A percentile compares a stretch with the other conserved stretches of the same genome.
These are phyloP conservation scores for Fusarium agapanthi DNA, from an alignment of 2,329 filamentous ascomycete genomes.

Conservation along the genomic window DNA sequence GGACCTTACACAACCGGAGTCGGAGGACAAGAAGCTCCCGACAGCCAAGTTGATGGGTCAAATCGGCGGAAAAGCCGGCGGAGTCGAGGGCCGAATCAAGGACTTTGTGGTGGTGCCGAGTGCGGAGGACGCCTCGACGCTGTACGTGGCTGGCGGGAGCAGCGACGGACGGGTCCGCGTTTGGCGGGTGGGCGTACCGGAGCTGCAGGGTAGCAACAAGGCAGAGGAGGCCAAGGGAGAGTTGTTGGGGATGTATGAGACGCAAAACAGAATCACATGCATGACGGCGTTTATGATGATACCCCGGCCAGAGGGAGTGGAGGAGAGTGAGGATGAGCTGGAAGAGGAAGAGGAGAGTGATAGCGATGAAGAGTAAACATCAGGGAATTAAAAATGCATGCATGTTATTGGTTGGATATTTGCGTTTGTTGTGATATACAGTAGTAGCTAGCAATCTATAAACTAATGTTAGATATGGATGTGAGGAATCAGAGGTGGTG, in stretches of 20 bases:
- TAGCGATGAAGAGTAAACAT: conserved; percentile 46
- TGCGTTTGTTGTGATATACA: conserved; percentile 3
- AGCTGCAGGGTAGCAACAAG: conserved; percentile 50
- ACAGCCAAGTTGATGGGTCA: conserved; percentile 77
- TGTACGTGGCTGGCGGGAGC: conserved; percentile 75
- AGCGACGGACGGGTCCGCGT: conserved; percentile 88
- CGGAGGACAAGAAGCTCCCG: conserved; percentile 50
- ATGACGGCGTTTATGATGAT: conserved; percentile 87
- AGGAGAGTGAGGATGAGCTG: conserved; percentile 65
- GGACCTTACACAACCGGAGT: conserved; percentile 52
- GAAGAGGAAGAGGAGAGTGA: conserved; percentile 54
- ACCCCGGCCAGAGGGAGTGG: conserved; percentile 67
- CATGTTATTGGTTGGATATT: not conserved
- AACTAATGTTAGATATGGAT: conserved; percentile 9
- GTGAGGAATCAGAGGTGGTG: not conserved
- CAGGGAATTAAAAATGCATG: not conserved
- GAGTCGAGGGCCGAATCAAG: conserved; percentile 80
- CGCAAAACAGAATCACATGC: conserved; percentile 89
- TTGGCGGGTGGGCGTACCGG: conserved; percentile 68
- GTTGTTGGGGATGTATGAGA: conserved; percentile 81
- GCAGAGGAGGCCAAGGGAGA: conserved; percentile 42
- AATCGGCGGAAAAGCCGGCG: conserved; percentile 76
- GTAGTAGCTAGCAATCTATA: not conserved
- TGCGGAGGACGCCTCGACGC: conserved; percentile 49
- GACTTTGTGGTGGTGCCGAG: conserved; percentile 77